A percentile compares a stretch with the other conserved stretches of the same genome.
Conservation (phyloP, 2,329 filamentous ascomycete genomes). For the Arthrobotrys megalospora region DNA sequence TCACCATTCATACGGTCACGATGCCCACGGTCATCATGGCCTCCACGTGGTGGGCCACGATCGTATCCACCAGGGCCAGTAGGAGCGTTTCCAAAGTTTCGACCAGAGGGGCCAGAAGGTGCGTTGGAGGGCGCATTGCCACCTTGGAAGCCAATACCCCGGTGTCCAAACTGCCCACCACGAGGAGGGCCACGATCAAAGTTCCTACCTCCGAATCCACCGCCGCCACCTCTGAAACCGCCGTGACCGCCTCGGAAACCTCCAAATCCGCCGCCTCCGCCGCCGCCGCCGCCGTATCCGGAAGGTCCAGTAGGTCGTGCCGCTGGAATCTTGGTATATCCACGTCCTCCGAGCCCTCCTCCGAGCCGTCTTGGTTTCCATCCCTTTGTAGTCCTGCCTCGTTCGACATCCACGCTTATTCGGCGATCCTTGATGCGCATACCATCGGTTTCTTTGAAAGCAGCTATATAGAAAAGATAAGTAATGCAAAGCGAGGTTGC, state of each 20-base stretch:
- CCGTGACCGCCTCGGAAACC: slow-evolving; percentile 73
- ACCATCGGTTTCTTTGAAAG: slow-evolving; percentile 88
- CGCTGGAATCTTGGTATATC: slow-evolving; percentile 87
- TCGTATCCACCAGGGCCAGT: slow-evolving; percentile 66
- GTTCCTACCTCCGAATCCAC: slow-evolving; percentile 65
- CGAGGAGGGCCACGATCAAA: slow-evolving; percentile 66
- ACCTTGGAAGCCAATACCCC: slow-evolving; percentile 73
- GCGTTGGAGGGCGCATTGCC: slow-evolving; percentile 73
- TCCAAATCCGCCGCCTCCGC: slow-evolving; percentile 73
- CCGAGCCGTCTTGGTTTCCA: slow-evolving; percentile 94
- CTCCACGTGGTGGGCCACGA: slow-evolving; percentile 47
- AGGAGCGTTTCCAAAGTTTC: slow-evolving; percentile 70
- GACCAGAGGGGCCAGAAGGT: slow-evolving; percentile 75
- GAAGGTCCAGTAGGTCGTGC: slow-evolving; percentile 79
- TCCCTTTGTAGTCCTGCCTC: slow-evolving; percentile 91
- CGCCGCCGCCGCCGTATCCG: slow-evolving; percentile 73
- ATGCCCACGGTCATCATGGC: slow-evolving; percentile 57
- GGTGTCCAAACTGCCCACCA: slow-evolving; percentile 68
- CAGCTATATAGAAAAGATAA: slow-evolving; percentile 77
- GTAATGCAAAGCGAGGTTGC: slow-evolving; percentile 71
- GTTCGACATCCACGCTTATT: slow-evolving; percentile 95
- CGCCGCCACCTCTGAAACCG: slow-evolving; percentile 69
- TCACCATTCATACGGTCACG: slow-evolving; percentile 60
- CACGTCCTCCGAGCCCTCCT: slow-evolving; percentile 90
- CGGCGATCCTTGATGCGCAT: slow-evolving; percentile 92